Base-by-base conservation (phyloP, 192 early-diverging fungal species). In the Coemansia erecta region DNA sequence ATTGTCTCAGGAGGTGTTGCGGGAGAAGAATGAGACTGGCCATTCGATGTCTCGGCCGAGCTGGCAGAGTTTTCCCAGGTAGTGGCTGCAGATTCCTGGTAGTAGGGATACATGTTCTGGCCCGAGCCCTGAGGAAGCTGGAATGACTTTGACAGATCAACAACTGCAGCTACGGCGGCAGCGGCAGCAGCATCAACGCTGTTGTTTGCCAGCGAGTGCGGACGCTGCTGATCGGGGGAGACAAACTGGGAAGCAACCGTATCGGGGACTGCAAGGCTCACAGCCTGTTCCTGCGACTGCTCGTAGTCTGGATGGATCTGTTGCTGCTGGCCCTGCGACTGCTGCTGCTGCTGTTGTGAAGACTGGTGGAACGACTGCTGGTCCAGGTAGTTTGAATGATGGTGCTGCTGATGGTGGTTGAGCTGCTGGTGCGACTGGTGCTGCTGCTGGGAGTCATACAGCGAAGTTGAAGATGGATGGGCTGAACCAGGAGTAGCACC, bases 91-190 rank as follows among this genome's bases (percentile, higher is more conserved):
- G 50, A 47, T 12, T 77, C 74, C 11, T 62, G 61, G 40, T 77
- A 77, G 58, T 77, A 77, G 19, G 61, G 24, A 24, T 77, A 77
- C 28, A 76, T 66, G 23, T 33, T 18, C 41, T 69, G 66, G 4
- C 58, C 15, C 0, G 54, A 44, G 2, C 50, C 67, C 15, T 58
- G 56, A 5, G 66, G 69, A 13, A 77, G 56, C 58, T 77, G 74
- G 64, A 77, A 77, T 13, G 74, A 56, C 18, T 42, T 58, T 7
- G 74, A 77, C 17, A 77, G 53, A 19, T 77, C 74, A 4, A 58
- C 68, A 0, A 66, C 73, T 0, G 60, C 73, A 1, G 67, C 73
- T 0, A 66, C 72, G 0, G 66, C 72, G 3, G 63, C 73, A 0
- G 59, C 73, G 0, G 72, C 66, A 26, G 54, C 54, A 14, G 58